A percentile compares a stretch with the other conserved stretches of the same genome.
Evolutionary conservation across 164 flowering plant species (phyloP).

Genomic region (Aristolochia californica): DNA sequence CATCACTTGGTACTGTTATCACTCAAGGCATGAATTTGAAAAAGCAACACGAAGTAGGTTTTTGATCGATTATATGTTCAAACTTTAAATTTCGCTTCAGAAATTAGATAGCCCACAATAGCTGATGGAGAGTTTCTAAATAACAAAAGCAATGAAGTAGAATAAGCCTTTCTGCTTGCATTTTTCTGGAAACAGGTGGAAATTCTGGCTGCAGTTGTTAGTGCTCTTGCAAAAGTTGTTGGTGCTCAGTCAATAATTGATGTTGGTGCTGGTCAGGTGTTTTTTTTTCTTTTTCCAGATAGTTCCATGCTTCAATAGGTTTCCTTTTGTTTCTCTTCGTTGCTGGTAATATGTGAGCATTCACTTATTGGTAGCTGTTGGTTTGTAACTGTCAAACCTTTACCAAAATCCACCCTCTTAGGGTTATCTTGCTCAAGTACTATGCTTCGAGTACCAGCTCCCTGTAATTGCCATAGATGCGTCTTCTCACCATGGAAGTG

Average conservation of each 20-base stretch:
- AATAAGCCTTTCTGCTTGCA: neutral
- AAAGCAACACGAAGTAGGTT: constrained; percentile 81
- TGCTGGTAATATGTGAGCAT: neutral
- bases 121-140: neutral
- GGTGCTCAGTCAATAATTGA: constrained; percentile 57
- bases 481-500: constrained; percentile 70
- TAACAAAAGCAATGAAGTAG: too few species aligned
- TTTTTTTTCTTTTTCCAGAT: neutral
- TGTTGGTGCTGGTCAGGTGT: constrained; percentile 95
- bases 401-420: constrained; percentile 5
- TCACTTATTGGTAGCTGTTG: too few species aligned
- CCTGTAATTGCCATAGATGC: constrained; percentile 83
- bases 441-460: constrained; percentile 62
- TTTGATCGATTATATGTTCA: neutral
- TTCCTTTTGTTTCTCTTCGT: neutral
- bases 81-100: neutral
- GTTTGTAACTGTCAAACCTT: too few species aligned
- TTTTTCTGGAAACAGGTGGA: constrained; percentile 40
- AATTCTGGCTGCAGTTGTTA: constrained; percentile 57
- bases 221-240: constrained; percentile 35
- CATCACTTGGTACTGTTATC: constrained; percentile 51
- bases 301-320: neutral
- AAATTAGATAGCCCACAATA: neutral
- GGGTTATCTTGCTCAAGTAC: constrained; percentile 94
- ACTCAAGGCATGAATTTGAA: constrained; percentile 82